Evolutionary conservation across 768 basidiomycete genomes (phyloP), one percentile per base, ranked within the genome.

Genomic region (Suillus subalutaceus): DNA sequence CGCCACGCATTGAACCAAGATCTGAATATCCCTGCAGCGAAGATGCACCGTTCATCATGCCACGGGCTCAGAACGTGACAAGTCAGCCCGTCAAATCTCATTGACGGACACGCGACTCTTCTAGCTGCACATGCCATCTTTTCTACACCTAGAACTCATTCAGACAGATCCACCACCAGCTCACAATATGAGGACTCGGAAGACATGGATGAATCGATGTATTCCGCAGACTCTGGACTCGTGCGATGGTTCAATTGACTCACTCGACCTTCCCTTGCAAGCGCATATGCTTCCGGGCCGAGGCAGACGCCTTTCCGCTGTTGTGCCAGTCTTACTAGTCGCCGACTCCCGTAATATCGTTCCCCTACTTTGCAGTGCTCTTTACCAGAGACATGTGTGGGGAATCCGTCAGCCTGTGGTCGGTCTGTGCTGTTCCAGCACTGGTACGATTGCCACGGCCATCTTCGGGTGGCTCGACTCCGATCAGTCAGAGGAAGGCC

Each of bases 361-460:
- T 8, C 41, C 62, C 1, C 32, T 63, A 40, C 26, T 66, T 20
- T 55, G 53, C n/a, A 63, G 62, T 43, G 13, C 62, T 10, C 48
- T 63, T 38, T 66, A 66, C 53, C 65, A 66, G 60, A 44, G 60
- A 23, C 60, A 16, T 7, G 50, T 63, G 5, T 66, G 65, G 61
- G 62, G 6, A 16, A 56, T 66, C 20, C 6, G 15, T 43, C 50
- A 63, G 38, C 65, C 65, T 32, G 65, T 55, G 15, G 62, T 66
- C 10, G 62, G 65, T n/a, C 35, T 37, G 35, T 56, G 55, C 35
- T 56, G 55, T 56, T n/a, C 32, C 35, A n/a, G 12, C 35, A n/a
- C 55, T 2, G 55, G 55, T n/a, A 37, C 35, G 9, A n/a, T n/a
- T 13, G 18, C 35, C 5, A 56, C 20, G 4, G 35, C 18, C 20